These are phyloP conservation scores for Penicillium sumatraense DNA, from an alignment of 2,329 filamentous ascomycete species.

Conservation along the genomic window DNA sequence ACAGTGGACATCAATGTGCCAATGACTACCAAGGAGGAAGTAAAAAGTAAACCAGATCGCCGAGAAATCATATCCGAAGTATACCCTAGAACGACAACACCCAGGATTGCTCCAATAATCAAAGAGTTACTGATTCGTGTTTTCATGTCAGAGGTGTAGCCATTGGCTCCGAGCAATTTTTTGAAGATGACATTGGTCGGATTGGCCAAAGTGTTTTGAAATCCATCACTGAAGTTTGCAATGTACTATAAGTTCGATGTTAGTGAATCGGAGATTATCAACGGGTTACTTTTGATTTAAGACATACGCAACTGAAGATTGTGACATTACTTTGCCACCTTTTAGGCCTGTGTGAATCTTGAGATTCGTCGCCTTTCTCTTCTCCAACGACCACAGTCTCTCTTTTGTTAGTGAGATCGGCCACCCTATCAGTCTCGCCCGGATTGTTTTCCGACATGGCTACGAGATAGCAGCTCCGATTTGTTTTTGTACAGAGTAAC, in stretches of 20 bases:
- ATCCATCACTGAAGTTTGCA: constrained; percentile 40
- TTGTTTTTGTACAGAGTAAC: no score
- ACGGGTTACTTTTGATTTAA: background rate
- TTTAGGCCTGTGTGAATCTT: constrained; percentile 22
- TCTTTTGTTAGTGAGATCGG: constrained; percentile 17
- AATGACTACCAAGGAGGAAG: constrained; percentile 33
- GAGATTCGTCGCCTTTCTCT: constrained; percentile 4
- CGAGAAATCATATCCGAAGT: constrained; percentile 36
- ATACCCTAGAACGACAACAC: constrained; percentile 32
- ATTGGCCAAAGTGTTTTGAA: constrained; percentile 36
- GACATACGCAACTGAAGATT: constrained; percentile 35
- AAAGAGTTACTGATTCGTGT: constrained; percentile 37
- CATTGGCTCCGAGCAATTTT: constrained; percentile 26
- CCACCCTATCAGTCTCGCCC: background rate
- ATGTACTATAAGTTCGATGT: no score
- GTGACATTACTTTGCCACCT: constrained; percentile 35
- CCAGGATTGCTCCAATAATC: constrained; percentile 35
- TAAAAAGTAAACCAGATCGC: constrained; percentile 32
- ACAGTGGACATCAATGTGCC: constrained; percentile 42
- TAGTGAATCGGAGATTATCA: no score
- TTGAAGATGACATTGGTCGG: constrained; percentile 40
- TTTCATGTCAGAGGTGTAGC: constrained; percentile 34
- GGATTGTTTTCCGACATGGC: background rate
- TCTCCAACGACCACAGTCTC: constrained; percentile 4
- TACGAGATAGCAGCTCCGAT: no score